Percentiles rank a stretch among this genome's conserved stretches.
These are phyloP conservation scores for Gilbertella persicaria DNA, from an alignment of 371 early-diverging fungal species.

Conservation along the genomic window DNA sequence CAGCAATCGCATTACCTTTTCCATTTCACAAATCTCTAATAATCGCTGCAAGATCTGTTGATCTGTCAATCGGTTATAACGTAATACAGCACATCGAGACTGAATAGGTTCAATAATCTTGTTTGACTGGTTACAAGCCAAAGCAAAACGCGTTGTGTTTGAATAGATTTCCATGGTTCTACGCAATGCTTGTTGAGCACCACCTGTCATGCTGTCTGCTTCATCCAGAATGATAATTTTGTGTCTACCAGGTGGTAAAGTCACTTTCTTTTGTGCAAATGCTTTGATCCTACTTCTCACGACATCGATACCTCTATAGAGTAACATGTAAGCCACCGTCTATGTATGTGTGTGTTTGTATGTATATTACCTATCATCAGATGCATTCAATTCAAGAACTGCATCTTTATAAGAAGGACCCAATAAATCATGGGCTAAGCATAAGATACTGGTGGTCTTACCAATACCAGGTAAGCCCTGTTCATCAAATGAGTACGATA, in stretches of 20 bases:
- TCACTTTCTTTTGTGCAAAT: slow-evolving; percentile 98
- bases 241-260: slow-evolving; percentile 84
- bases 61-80: slow-evolving; percentile 81
- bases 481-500: not conserved
- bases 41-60: slow-evolving; percentile 79
- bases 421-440: slow-evolving; percentile 87
- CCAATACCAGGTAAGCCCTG: slow-evolving; percentile 99
- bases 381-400: slow-evolving; percentile 97
- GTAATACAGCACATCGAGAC: slow-evolving; percentile 95
- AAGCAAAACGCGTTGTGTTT: slow-evolving; percentile 94
- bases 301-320: slow-evolving; percentile 93
- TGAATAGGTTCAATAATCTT: slow-evolving; percentile 99
- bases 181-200: slow-evolving; percentile 96
- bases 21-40: slow-evolving; percentile 79
- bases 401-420: slow-evolving; percentile 87
- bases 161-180: slow-evolving; percentile 98
- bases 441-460: slow-evolving; percentile 97
- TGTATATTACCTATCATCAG: slow-evolving; percentile 88
- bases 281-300: slow-evolving; percentile 97
- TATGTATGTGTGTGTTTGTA: not conserved
- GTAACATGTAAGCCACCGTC: not conserved
- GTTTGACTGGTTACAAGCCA: slow-evolving; percentile 96
- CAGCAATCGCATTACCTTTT: slow-evolving; percentile 59
- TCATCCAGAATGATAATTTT: slow-evolving; percentile 99
- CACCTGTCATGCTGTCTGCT: slow-evolving; percentile 95